Evolutionary conservation across 352 stramenopile species (phyloP).

Genomic region (Globisporangium cederbergense): DNA sequence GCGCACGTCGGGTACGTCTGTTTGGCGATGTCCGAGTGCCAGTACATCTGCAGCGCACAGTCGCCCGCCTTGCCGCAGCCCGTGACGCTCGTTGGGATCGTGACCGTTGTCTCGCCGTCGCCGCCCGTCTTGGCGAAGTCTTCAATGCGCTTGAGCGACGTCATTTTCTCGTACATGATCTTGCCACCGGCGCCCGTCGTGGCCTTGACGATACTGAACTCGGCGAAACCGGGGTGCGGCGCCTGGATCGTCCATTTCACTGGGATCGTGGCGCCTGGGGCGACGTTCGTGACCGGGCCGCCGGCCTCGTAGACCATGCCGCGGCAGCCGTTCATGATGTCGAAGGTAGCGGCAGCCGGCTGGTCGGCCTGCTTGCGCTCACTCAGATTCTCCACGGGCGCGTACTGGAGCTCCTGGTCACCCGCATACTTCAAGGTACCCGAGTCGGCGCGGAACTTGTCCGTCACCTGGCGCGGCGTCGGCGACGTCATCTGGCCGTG

Average conservation of each 20-base stretch:
- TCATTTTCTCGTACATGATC: slow-evolving; percentile 15
- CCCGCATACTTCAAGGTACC: slow-evolving; percentile 33
- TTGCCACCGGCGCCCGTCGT: slow-evolving; percentile 34
- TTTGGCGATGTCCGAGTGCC: slow-evolving; percentile 9
- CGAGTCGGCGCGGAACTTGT: slow-evolving; percentile 35
- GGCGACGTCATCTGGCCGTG: slow-evolving; percentile 25
- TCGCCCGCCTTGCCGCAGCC: slow-evolving; percentile 31
- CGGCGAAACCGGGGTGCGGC: slow-evolving; percentile 47
- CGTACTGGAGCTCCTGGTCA: slow-evolving; percentile 42
- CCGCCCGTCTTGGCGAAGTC: slow-evolving; percentile 37
- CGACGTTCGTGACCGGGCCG: slow-evolving; percentile 34
- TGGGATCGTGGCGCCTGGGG: slow-evolving; percentile 32
- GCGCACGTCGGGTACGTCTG: slow-evolving; percentile 8
- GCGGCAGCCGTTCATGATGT: slow-evolving; percentile 19
- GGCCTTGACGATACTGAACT: slow-evolving; percentile 53
- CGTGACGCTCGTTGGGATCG: slow-evolving; percentile 37
- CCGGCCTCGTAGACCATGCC: slow-evolving; percentile 51
- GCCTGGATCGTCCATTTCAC: slow-evolving; percentile 56
- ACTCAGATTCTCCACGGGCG: slow-evolving; percentile 48
- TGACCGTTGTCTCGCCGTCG: slow-evolving; percentile 26
- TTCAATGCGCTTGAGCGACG: slow-evolving; percentile 35
- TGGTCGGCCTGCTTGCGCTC: slow-evolving; percentile 41
- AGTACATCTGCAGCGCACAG: background rate
- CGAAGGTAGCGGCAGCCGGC: slow-evolving; percentile 37
- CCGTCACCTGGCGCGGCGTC: slow-evolving; percentile 20